phyloP scores from a whole-genome alignment of 164 flowering plant genomes.

The Nymphaea colorata region DNA sequence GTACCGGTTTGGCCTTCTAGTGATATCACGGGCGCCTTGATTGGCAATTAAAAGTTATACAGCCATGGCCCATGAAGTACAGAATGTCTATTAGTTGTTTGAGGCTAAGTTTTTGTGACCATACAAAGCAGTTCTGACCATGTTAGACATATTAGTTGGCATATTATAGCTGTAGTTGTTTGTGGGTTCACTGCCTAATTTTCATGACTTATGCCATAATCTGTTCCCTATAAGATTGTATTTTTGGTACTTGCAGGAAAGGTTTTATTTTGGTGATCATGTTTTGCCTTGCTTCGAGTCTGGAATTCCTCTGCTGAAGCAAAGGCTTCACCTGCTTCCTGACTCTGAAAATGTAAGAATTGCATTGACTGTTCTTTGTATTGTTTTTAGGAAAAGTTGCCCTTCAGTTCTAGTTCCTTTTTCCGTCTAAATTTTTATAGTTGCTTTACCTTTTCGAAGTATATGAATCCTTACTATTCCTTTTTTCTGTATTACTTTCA shows the following conservation, averaged over 20 bases:
- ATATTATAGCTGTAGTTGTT: neutral
- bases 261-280: constrained; percentile 89
- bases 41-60: too few species aligned
- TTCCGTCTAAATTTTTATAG: neutral
- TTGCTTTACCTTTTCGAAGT: neutral
- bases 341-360: constrained; percentile 62
- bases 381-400: neutral
- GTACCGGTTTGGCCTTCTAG: too few species aligned
- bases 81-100: too few species aligned
- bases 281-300: constrained; percentile 91
- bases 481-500: constrained; percentile 12
- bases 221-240: neutral
- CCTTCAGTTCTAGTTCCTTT: neutral
- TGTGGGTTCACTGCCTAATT: neutral
- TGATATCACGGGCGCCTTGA: too few species aligned
- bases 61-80: too few species aligned
- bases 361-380: neutral
- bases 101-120: too few species aligned
- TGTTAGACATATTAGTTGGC: neutral
- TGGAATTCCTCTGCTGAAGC: constrained; percentile 81
- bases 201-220: neutral
- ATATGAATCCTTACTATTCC: neutral
- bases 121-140: too few species aligned
- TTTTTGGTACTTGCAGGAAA: constrained; percentile 38
- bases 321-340: constrained; percentile 80